These are phyloP conservation scores for Takashimella koratensis DNA, from an alignment of 1,284 basidiomycete species.

Conservation along the genomic window DNA sequence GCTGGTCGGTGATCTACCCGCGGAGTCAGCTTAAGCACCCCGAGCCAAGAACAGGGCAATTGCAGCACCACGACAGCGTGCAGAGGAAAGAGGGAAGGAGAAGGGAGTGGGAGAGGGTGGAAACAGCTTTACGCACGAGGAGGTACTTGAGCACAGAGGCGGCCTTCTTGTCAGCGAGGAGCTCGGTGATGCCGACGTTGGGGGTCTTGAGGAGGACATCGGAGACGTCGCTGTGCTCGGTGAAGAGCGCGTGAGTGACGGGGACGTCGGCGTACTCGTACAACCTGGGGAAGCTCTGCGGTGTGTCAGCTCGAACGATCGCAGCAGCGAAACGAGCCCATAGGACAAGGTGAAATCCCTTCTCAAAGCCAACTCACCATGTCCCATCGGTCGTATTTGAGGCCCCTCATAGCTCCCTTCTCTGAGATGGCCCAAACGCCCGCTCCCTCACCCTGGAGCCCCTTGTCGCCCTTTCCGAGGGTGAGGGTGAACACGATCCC, in stretches of 20 bases:
- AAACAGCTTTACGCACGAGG: conserved; percentile 59
- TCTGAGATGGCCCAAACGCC: conserved; percentile 80
- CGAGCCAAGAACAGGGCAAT: background rate
- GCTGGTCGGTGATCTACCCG: conserved; percentile 72
- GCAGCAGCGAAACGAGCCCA: background rate
- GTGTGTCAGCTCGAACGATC: background rate
- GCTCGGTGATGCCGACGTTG: conserved; percentile 57
- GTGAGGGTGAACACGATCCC: conserved; percentile 64
- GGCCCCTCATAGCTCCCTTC: conserved; percentile 67
- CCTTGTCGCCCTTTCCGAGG: conserved; percentile 55
- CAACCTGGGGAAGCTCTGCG: conserved; percentile 42
- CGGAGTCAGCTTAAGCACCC: background rate
- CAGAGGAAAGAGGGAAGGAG: conserved; percentile 4
- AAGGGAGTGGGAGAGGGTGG: conserved; percentile 55
- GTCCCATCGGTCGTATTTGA: conserved; percentile 76
- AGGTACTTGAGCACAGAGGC: conserved; percentile 64
- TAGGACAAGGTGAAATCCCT: background rate
- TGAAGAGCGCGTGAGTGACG: conserved; percentile 61
- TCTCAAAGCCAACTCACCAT: conserved; percentile 57
- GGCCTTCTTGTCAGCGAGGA: conserved; percentile 58
- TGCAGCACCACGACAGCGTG: conserved; percentile 6
- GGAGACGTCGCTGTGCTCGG: conserved; percentile 73
- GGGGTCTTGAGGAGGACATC: conserved; percentile 68
- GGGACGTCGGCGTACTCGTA: conserved; percentile 37
- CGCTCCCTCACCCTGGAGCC: conserved; percentile 50